Percentiles rank a stretch among this genome's conserved stretches.
These are phyloP conservation scores for Sesbania bispinosa DNA, from an alignment of 306 rosid species.

Conservation along the genomic window DNA sequence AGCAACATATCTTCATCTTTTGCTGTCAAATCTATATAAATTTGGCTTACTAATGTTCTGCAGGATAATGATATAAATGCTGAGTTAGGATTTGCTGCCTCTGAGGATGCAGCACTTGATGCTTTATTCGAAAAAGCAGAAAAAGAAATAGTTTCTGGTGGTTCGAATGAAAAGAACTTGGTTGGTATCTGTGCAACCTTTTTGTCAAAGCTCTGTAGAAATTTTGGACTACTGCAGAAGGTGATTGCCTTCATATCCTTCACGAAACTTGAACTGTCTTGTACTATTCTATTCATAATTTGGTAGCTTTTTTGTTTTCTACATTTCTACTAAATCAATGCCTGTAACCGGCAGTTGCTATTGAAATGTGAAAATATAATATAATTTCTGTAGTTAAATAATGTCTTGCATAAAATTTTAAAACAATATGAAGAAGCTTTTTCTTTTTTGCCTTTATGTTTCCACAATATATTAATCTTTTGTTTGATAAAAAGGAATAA, in stretches of 20 bases:
- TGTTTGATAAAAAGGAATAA: constrained; percentile 9
- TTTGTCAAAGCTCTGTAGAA: constrained; percentile 85
- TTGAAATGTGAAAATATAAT: neutral
- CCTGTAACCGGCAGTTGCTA: neutral
- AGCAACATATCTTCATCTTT: constrained; percentile 1
- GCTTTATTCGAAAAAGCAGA: constrained; percentile 79
- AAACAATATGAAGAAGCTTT: neutral
- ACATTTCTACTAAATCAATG: too few relatives aligned
- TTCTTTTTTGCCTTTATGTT: neutral
- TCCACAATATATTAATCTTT: neutral
- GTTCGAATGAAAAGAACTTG: constrained; percentile 62
- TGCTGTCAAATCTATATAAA: neutral
- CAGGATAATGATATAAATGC: constrained; percentile 78
- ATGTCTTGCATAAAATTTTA: neutral
- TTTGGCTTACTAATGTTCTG: constrained; percentile 17
- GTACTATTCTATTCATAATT: constrained; percentile 6
- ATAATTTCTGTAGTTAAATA: constrained; percentile 1
- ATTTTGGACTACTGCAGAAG: constrained; percentile 82
- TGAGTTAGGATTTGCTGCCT: constrained; percentile 90
- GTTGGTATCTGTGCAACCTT: constrained; percentile 75
- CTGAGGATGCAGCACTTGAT: constrained; percentile 93
- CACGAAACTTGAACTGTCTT: neutral
- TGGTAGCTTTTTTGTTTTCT: neutral
- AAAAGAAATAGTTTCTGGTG: constrained; percentile 77
- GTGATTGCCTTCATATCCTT: constrained; percentile 38